Percentiles rank a stretch among this genome's conserved stretches.
These are phyloP conservation scores for Cryphonectria radicalis DNA, from an alignment of 2,329 filamentous ascomycete genomes.

Conservation along the genomic window DNA sequence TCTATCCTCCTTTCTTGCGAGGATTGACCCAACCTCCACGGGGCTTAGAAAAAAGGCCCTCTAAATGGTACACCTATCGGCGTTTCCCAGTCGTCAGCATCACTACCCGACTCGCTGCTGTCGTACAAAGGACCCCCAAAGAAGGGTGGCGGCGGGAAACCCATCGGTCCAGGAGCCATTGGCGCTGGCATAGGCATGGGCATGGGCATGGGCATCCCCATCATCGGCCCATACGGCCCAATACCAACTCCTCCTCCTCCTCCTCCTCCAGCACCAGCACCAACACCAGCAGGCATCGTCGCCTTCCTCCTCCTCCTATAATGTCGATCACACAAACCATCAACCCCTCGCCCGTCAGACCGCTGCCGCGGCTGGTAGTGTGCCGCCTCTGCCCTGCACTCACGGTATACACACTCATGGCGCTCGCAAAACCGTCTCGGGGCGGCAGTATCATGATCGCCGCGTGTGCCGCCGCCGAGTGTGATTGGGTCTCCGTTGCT, in stretches of 20 bases:
- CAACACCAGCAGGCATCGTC: background rate
- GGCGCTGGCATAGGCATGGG: background rate
- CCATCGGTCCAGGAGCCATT: background rate
- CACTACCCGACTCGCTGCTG: slow-evolving; percentile 19
- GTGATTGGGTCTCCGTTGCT: too few species aligned
- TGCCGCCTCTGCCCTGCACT: slow-evolving; percentile 15
- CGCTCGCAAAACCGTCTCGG: slow-evolving; percentile 18
- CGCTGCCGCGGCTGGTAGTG: background rate
- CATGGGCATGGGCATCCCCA: background rate
- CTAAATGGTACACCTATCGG: slow-evolving; percentile 15
- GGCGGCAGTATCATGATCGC: background rate
- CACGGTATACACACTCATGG: slow-evolving; percentile 19
- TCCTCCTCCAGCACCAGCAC: background rate
- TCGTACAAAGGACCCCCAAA: slow-evolving; percentile 11
- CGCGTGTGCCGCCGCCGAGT: background rate
- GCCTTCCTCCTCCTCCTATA: background rate
- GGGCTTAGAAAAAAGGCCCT: slow-evolving; percentile 6
- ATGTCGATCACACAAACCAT: slow-evolving; percentile 22
- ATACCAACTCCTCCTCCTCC: background rate
- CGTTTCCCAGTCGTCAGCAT: slow-evolving; percentile 12
- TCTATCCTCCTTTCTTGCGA: background rate
- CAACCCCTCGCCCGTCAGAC: background rate
- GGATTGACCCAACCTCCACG: background rate
- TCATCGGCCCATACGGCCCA: slow-evolving; percentile 10
- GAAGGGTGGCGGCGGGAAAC: slow-evolving; percentile 8